phyloP scores from a whole-genome alignment of 202 grass and related monocot species.

The Setaria viridis region DNA sequence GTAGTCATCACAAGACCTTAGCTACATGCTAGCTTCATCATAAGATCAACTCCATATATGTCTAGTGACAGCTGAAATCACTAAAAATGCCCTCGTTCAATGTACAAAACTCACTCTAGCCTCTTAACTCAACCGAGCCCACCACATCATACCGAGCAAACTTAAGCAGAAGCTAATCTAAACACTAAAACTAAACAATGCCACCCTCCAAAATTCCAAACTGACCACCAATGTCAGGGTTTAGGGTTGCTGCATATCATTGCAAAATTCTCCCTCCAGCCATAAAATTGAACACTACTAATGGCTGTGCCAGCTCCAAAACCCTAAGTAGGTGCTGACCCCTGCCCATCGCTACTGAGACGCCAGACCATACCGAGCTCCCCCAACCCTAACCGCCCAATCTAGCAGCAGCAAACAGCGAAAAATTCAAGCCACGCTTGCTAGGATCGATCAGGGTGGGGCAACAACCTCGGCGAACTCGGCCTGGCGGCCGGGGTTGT shows the following conservation, averaged over 20 bases:
- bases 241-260: background rate
- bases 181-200: conserved; percentile 29
- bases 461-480: conserved; percentile 83
- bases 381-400: conserved; percentile 33
- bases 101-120: conserved; percentile 31
- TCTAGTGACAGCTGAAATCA: background rate
- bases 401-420: conserved; percentile 42
- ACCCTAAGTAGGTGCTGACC: conserved; percentile 28
- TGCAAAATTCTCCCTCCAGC: background rate
- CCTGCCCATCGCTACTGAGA: background rate
- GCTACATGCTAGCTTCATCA: conserved; percentile 1
- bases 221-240: background rate
- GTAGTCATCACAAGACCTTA: conserved; percentile 8
- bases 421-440: conserved; percentile 43
- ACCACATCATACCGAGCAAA: background rate
- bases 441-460: conserved; percentile 19
- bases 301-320: background rate
- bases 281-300: background rate
- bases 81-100: conserved; percentile 8
- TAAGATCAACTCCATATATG: conserved; percentile 23
- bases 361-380: conserved; percentile 24
- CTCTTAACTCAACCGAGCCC: background rate
- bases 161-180: background rate
- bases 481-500: conserved; percentile 96
- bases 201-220: conserved; percentile 1